Evolutionary conservation across 2,329 filamentous ascomycete genomes (phyloP), one percentile per base, ranked within the genome.

Genomic region (Aureobasidium namibiae): DNA sequence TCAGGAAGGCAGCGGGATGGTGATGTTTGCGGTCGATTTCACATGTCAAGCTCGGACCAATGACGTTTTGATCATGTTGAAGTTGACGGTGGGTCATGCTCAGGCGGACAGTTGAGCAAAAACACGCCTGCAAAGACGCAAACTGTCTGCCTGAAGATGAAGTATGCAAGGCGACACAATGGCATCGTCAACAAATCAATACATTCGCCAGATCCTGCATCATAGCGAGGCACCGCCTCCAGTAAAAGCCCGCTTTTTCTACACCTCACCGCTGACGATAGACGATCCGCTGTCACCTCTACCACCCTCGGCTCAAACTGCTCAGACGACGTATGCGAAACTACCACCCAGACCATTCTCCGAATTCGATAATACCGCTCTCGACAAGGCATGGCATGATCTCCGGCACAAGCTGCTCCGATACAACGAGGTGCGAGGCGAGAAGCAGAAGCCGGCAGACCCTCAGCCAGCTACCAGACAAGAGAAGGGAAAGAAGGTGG

Each of bases 171-270:
- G 21, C 39, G 44, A 49, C 56, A 59, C 9, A 34, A 45, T 41
- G 38, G 29, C 50, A 41, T 59, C 57, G 45, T 56, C 62, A 33
- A 67, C 74, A 36, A 76, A 75, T 62, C 71, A 73, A 61, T 78
- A 77, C 66, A 74, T 76, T 49, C 72, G 76, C 52, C 71, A 77
- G 63, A 69, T 77, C 24, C 67, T 77, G 26, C 75, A 77, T 63
- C 65, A 69, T 31, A 61, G 64, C 50, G 68, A 71, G 33, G 62
- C 69, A 14, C 71, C 72, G 31, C 71, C 72, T 9, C 65, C 71
- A 1, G 63, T 72, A 23, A 58, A 65, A 23, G 70, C 69, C 29
- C 66, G 71, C 36, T 74, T 71, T 65, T 73, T 73, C 67, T 73
- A 74, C 56, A 67, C 69, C 41, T 68, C 66, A 8, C 65, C 67